A percentile compares a stretch with the other conserved stretches of the same genome.
Conservation (phyloP, 352 stramenopile genomes). For the Pythium rhizo-oryzae region DNA sequence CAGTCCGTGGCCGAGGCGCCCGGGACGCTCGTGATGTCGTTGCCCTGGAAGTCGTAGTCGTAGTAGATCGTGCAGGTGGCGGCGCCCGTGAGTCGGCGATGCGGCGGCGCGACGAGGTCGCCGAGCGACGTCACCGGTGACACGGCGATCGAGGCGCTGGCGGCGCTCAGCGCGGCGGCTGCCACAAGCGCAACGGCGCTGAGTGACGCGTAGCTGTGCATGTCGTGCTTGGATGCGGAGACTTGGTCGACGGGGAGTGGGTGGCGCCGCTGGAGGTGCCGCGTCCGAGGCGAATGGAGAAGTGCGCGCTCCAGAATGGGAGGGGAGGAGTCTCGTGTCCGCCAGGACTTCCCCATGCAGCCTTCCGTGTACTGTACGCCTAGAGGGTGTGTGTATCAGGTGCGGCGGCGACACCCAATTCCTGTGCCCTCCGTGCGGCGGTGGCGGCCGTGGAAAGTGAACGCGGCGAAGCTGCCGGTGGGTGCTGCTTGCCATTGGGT, state of each 20-base stretch:
- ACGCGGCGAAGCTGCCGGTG: no score
- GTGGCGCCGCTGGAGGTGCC: not conserved
- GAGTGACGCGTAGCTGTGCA: not conserved
- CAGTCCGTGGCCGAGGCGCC: not conserved
- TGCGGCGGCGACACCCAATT: not conserved
- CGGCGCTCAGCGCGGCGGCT: no score
- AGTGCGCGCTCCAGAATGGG: not conserved
- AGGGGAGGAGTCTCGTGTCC: not conserved
- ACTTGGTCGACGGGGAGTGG: no score
- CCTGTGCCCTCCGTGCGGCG: no score
- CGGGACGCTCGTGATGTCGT: constrained; percentile 21
- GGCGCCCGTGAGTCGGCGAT: not conserved
- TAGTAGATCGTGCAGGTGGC: constrained; percentile 35
- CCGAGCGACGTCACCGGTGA: not conserved
- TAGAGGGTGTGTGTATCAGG: not conserved
- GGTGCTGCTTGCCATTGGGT: no score
- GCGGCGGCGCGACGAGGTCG: not conserved
- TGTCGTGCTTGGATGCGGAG: no score
- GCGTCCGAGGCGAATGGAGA: not conserved
- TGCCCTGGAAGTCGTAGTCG: not conserved
- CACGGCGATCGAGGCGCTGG: not conserved
- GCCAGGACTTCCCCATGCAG: not conserved
- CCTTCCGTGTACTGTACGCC: no score
- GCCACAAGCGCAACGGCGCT: not conserved
- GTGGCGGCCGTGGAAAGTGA: no score